phyloP scores from a whole-genome alignment of 768 basidiomycete genomes.

The Fomitopsis serialis region DNA sequence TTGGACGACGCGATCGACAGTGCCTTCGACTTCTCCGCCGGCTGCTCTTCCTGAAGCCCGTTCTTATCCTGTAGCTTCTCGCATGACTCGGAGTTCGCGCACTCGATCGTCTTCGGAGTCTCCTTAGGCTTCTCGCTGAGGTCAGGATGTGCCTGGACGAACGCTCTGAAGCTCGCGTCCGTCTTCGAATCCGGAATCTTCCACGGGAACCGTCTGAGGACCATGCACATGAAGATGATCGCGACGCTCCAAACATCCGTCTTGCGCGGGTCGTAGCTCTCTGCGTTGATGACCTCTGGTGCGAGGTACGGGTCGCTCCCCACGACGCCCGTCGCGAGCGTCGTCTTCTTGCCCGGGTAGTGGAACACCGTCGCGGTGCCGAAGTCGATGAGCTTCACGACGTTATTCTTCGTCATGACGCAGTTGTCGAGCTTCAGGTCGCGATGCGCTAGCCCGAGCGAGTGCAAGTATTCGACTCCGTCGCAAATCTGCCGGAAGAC shows the following conservation, averaged over 20 bases:
- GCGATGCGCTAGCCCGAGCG: conserved; percentile 95
- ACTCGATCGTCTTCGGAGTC: not conserved
- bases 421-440: conserved; percentile 99
- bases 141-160: conserved; percentile 91
- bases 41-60: not conserved
- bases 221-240: conserved; percentile 99
- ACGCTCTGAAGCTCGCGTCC: conserved; percentile 87
- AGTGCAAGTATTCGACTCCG: conserved; percentile 96
- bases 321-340: conserved; percentile 83
- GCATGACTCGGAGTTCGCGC: not conserved
- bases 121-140: conserved; percentile 38
- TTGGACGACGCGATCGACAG: conserved; percentile 15
- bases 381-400: conserved; percentile 99
- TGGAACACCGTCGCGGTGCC: conserved; percentile 99
- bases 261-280: conserved; percentile 90
- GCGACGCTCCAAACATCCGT: conserved; percentile 98
- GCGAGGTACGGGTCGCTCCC: conserved; percentile 98
- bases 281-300: conserved; percentile 82
- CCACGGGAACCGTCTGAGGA: conserved; percentile 97
- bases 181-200: conserved; percentile 94
- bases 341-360: conserved; percentile 84
- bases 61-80: not conserved
- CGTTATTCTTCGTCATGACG: conserved; percentile 92
- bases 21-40: conserved; percentile 2
- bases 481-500: conserved; percentile 98